These are phyloP conservation scores for Metschnikowia aberdeeniae DNA, from an alignment of 805 yeast genomes.

Conservation along the genomic window DNA sequence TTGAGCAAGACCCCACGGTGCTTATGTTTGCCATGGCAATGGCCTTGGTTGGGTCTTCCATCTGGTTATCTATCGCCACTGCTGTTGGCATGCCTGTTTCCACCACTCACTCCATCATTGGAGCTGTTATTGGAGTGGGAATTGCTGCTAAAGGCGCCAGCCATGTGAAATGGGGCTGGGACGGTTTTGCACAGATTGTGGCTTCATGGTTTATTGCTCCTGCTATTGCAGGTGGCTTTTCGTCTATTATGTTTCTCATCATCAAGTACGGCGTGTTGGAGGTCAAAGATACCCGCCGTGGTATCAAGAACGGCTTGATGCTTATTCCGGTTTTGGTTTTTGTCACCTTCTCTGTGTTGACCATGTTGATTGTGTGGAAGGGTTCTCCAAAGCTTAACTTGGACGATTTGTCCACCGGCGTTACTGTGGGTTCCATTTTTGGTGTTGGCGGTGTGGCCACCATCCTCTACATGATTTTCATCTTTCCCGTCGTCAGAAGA, in stretches of 20 bases:
- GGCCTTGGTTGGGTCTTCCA: conserved; percentile 69
- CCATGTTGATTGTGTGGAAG: conserved; percentile 78
- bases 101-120: conserved; percentile 75
- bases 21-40: conserved; percentile 71
- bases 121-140: conserved; percentile 71
- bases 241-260: conserved; percentile 53
- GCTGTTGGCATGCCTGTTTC: conserved; percentile 72
- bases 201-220: conserved; percentile 86
- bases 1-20: conserved; percentile 57
- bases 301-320: conserved; percentile 51
- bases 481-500: conserved; percentile 61
- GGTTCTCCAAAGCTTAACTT: conserved; percentile 69
- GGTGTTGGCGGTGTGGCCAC: conserved; percentile 63
- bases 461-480: conserved; percentile 46
- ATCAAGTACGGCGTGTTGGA: conserved; percentile 63
- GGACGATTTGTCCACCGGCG: conserved; percentile 47
- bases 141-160: conserved; percentile 66
- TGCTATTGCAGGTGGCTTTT: conserved; percentile 58
- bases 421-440: conserved; percentile 55
- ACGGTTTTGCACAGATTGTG: conserved; percentile 64
- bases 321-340: conserved; percentile 61
- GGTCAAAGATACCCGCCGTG: conserved; percentile 39
- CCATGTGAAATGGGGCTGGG: conserved; percentile 71
- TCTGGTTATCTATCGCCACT: conserved; percentile 69
- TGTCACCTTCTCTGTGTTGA: conserved; percentile 55